Evolutionary conservation across 2,329 filamentous ascomycete species (phyloP).

Genomic region (Periconia digitata): DNA sequence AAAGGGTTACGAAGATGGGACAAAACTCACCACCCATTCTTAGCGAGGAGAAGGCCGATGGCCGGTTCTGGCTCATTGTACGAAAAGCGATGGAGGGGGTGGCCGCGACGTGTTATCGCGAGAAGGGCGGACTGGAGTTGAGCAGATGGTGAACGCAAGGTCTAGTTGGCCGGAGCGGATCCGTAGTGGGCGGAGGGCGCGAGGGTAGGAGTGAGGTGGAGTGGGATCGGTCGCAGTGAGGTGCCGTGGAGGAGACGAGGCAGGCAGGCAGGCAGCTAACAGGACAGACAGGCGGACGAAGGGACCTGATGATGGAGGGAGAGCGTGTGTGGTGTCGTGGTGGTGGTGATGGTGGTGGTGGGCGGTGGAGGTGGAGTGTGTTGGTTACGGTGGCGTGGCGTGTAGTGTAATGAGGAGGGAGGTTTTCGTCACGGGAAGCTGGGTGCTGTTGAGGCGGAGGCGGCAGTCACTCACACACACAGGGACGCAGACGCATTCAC

Average conservation of each 20-base stretch:
- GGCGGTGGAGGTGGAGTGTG: background rate
- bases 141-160: conserved; percentile 49
- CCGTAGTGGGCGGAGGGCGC: conserved; percentile 54
- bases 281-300: conserved; percentile 51
- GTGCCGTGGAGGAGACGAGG: conserved; percentile 21
- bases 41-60: conserved; percentile 82
- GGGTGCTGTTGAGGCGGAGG: conserved; percentile 18
- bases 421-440: conserved; percentile 16
- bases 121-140: conserved; percentile 45
- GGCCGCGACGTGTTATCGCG: conserved; percentile 44
- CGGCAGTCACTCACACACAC: conserved; percentile 10
- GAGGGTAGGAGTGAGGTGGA: conserved; percentile 8
- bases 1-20: background rate
- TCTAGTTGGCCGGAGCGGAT: conserved; percentile 47
- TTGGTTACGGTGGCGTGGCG: background rate
- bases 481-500: background rate
- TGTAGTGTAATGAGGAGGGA: conserved; percentile 14
- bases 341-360: conserved; percentile 3
- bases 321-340: conserved; percentile 6
- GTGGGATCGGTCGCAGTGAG: conserved; percentile 13
- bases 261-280: conserved; percentile 5
- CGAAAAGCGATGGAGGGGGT: conserved; percentile 26
- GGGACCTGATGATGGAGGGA: conserved; percentile 9
- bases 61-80: conserved; percentile 86
- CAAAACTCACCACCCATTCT: conserved; percentile 90